phyloP scores from a whole-genome alignment of 148 eudicot genomes.

The Amaranthus palmeri region DNA sequence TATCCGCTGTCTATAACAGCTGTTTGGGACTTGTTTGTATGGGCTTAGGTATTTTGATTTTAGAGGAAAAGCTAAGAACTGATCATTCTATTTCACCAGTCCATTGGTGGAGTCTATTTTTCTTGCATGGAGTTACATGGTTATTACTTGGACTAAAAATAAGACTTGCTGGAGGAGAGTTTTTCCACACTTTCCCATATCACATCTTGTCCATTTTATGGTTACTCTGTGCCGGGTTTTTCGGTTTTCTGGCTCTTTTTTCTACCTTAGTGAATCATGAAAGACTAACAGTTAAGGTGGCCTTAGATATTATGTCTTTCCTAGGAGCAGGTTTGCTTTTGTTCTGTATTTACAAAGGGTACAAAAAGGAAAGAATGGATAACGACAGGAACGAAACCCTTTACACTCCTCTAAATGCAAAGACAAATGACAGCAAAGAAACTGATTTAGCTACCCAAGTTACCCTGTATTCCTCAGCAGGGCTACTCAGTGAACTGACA shows the following conservation, averaged over 20 bases:
- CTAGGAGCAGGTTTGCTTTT: slow-evolving; percentile 54
- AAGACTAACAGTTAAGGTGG: slow-evolving; percentile 34
- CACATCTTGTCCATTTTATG: slow-evolving; percentile 39
- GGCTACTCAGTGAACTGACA: slow-evolving; percentile 44
- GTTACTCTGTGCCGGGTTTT: slow-evolving; percentile 12
- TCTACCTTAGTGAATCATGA: slow-evolving; percentile 26
- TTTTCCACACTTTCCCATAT: slow-evolving; percentile 27
- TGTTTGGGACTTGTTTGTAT: too few relatives aligned
- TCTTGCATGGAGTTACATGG: too few relatives aligned
- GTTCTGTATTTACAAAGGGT: slow-evolving; percentile 49
- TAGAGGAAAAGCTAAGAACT: too few relatives aligned
- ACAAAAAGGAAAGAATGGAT: slow-evolving; percentile 26
- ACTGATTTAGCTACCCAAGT: slow-evolving; percentile 20
- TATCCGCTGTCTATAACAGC: too few relatives aligned
- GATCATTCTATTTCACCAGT: too few relatives aligned
- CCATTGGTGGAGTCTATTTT: too few relatives aligned
- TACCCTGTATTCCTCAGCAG: slow-evolving; percentile 53
- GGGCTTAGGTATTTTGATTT: too few relatives aligned
- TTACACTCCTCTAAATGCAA: slow-evolving; percentile 42
- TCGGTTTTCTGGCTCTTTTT: slow-evolving; percentile 27
- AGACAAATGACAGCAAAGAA: slow-evolving; percentile 22
- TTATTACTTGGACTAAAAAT: too few relatives aligned
- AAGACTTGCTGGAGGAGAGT: slow-evolving; percentile 11
- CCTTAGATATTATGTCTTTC: slow-evolving; percentile 46
- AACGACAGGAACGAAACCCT: slow-evolving; percentile 22